Base-by-base conservation (phyloP, 1,284 basidiomycete genomes). In the Melanopsichium pennsylvanicum region DNA sequence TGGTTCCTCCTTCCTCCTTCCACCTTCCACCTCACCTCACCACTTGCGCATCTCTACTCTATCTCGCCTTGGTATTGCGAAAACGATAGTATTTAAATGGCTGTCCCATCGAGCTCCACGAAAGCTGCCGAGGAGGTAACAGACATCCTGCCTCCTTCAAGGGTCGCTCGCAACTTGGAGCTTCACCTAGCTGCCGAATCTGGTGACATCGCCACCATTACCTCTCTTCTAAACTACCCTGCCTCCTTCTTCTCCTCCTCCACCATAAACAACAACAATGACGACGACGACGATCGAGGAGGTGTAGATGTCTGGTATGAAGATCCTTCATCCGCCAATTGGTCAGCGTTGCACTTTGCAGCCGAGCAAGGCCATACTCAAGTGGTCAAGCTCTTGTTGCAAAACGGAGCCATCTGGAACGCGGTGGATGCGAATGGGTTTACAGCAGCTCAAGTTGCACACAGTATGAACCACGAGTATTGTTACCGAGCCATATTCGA, bases 321-420 rank as follows among this genome's bases (percentile, higher is more conserved):
- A 43, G 86, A 86, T n/a, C 84, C 89, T 64, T 90, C 54, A 1
- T 40, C 39, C 11, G 45, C 68, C 26, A 69, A 92, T 5, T 90
- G 88, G 78, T 91, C 90, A 6, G 85, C 88, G 10, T 82, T 98
- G 40, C 95, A 97, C 79, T 93, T 92, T 34, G 95, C 94, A 2
- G 91, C 90, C 0, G 92, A 90, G 70, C 82, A 85, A 29, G 87
- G 89, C 59, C 86, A 90, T 68, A 81, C 84, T 2, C 84, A 85
- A 9, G 82, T 93, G 5, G 84, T 91, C 8, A 84, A 86, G 52
- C 76, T 86, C 4, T 84, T 97, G 35, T 84, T 98, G 25, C 84
- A 88, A n/a, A 85, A 87, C 47, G 93, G 95, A 2, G 93, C 92
- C 0, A 80, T 93, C 0, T 98, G 95, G 95, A 97, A 96, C 81